Evolutionary conservation across 441 rosid species (phyloP), one percentile per base, ranked within the genome.

Genomic region (Dalechampia spathulata): DNA sequence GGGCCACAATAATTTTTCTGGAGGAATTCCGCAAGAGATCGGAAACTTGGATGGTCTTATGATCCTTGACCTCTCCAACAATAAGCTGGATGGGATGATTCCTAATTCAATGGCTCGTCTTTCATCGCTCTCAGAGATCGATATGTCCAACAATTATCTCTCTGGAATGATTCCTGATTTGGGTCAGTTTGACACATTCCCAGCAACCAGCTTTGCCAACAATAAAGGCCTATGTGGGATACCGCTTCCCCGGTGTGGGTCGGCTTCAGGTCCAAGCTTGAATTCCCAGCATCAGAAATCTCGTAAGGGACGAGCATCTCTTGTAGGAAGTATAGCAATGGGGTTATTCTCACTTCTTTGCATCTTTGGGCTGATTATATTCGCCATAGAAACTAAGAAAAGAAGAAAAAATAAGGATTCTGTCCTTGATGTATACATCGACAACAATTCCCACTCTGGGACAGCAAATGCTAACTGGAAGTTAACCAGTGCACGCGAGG

Each of bases 191-290:
- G 89, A 83, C 61, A 93, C 99, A 6, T 87, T 93, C 23, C 85
- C 82, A 0, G 77, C 90, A 30, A 51, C 32, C 30, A 83, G 76
- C 67, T 93, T 83, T 49, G 43, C 47, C 19, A 86, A 93, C 66
- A 93, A 93, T 60, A 66, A 93, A 9, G 97, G 88, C 66, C 93
- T 90, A 1, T 93, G 99, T 22, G 99, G 99, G 59, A 79, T 69
- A 21, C 97, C 97, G 2, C 83, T 93, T 38, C 61, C 87, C 5
- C 49, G 63, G 17, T 93, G 97, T 60, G 77, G 54, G 48, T 22
- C 55, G 17, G 58, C 61, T 9, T 41, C 70, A 0, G 63, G 49
- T 0, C 5, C 67, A 0, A 58, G 64, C 2, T 38, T 80, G 6
- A 49, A 42, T 65, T 67, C 78, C 51, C 84, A 32, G 43, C 83